Evolutionary conservation across 352 stramenopile species (phyloP), one percentile per base, ranked within the genome.

Genomic region (Globisporangium abappressorium): DNA sequence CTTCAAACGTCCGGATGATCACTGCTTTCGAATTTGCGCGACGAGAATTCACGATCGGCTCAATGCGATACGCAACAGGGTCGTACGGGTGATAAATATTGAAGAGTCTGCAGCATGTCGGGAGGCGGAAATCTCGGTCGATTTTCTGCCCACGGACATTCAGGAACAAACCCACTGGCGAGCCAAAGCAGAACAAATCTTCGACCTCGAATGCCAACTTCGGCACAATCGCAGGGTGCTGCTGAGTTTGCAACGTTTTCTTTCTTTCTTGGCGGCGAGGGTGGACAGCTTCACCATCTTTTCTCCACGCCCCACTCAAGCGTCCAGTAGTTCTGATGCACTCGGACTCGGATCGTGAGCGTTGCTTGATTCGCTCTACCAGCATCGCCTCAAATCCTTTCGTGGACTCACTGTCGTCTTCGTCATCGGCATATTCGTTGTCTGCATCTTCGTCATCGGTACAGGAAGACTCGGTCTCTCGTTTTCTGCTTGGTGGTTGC

Each of bases 41-140:
- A 5, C 57, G 62, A 20, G 84, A 76, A 61, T 97, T 93, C 61
- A 98, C 69, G n/a, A 98, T 87, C 26, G 95, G 95, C 76, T 99
- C 95, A 68, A 99, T 97, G 56, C 95, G 86, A 75, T 99, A 99
- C 36, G 94, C 92, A 3, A 99, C 93, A 2, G 94, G 93, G 80
- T 99, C 95, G 75, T 92, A 96, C 57, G 93, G 93, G 72, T 98
- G 92, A 70, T 98, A 98, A 41, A 99, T 97, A 72, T 99, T 99
- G 76, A 97, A 98, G 24, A 98, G 64, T 22, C 83, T 79, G 14
- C 72, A 72, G 70, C 90, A 97, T 8, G 88, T 94, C 36, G 87
- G 86, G 15, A 98, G 76, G 46, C 68, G 71, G 59, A 95, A 97
- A 34, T 82, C 65, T 2, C 72, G 75, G 41, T 84, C 81, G 24